A percentile compares a stretch with the other conserved stretches of the same genome.
Conservation (phyloP, 768 basidiomycete genomes). For the Neoboletus magnificus region DNA sequence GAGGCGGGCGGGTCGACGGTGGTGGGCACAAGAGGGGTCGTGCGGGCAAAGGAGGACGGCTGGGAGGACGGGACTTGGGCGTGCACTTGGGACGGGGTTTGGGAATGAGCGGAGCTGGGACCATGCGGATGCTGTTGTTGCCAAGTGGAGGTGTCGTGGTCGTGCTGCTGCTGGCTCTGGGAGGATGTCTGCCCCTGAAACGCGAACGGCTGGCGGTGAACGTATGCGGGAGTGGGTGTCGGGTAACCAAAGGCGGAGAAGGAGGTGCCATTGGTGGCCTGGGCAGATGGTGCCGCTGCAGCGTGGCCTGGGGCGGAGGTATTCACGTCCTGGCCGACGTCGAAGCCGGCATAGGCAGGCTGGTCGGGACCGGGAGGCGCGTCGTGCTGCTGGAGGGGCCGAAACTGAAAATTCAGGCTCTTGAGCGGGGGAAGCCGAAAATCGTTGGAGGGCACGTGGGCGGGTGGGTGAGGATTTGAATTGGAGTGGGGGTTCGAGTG, state of each 20-base stretch:
- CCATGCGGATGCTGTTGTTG: slow-evolving; percentile 24
- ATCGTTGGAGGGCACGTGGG: slow-evolving; percentile 39
- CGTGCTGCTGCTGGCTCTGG: slow-evolving; percentile 21
- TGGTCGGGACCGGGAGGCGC: slow-evolving; percentile 9
- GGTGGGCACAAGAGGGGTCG: slow-evolving; percentile 30
- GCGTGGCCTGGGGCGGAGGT: not conserved
- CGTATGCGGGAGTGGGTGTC: slow-evolving; percentile 21
- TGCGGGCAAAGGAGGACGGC: slow-evolving; percentile 21
- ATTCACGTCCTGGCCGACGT: slow-evolving; percentile 23
- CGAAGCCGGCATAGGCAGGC: slow-evolving; percentile 9
- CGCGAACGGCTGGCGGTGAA: slow-evolving; percentile 19
- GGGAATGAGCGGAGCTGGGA: slow-evolving; percentile 12
- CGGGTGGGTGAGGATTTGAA: slow-evolving; percentile 32
- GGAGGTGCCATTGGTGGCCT: slow-evolving; percentile 13
- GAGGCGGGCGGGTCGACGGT: slow-evolving; percentile 21
- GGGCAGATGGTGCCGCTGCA: not conserved
- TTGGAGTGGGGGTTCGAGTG: slow-evolving; percentile 18
- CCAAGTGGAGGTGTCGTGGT: slow-evolving; percentile 19
- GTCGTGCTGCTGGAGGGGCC: slow-evolving; percentile 29
- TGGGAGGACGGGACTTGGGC: slow-evolving; percentile 12
- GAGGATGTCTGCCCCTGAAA: slow-evolving; percentile 17
- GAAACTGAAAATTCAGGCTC: slow-evolving; percentile 63
- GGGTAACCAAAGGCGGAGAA: slow-evolving; percentile 21
- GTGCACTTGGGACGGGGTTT: slow-evolving; percentile 19
- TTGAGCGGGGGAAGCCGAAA: slow-evolving; percentile 69